phyloP scores from a whole-genome alignment of 805 yeast genomes.

The Metschnikowia santaceciliae region DNA sequence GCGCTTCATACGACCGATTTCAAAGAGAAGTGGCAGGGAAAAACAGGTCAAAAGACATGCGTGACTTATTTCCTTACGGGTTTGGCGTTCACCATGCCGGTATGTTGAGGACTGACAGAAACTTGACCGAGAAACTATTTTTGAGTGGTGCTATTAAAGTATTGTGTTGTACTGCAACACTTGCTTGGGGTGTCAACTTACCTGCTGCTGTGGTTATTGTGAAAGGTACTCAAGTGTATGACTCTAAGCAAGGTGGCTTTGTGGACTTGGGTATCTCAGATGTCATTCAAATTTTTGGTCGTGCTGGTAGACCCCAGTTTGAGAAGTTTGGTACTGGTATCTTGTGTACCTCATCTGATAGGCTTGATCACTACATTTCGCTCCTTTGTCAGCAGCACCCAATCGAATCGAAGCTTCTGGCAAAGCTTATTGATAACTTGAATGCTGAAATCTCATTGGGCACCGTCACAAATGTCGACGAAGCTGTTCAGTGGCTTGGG shows the following conservation, averaged over 20 bases:
- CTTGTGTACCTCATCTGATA: conserved; percentile 76
- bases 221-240: conserved; percentile 95
- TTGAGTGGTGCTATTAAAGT: conserved; percentile 82
- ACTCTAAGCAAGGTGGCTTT: conserved; percentile 91
- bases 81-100: conserved; percentile 98
- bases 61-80: conserved; percentile 75
- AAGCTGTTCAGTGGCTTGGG: conserved; percentile 97
- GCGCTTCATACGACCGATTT: conserved; percentile 39
- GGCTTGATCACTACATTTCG: conserved; percentile 83
- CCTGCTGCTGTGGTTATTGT: conserved; percentile 98
- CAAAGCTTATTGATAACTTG: conserved; percentile 81
- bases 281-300: conserved; percentile 95
- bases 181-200: conserved; percentile 99
- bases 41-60: conserved; percentile 71
- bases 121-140: conserved; percentile 84
- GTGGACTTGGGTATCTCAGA: conserved; percentile 93
- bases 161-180: conserved; percentile 91
- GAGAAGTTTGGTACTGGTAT: conserved; percentile 92
- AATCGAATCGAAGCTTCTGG: conserved; percentile 79
- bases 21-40: conserved; percentile 62
- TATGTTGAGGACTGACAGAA: conserved; percentile 86
- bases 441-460: conserved; percentile 97
- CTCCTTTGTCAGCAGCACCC: conserved; percentile 92
- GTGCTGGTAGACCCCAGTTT: conserved; percentile 99
- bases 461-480: conserved; percentile 89